Base-by-base conservation (phyloP, 2,329 filamentous ascomycete genomes). In the Fusarium temperatum region DNA sequence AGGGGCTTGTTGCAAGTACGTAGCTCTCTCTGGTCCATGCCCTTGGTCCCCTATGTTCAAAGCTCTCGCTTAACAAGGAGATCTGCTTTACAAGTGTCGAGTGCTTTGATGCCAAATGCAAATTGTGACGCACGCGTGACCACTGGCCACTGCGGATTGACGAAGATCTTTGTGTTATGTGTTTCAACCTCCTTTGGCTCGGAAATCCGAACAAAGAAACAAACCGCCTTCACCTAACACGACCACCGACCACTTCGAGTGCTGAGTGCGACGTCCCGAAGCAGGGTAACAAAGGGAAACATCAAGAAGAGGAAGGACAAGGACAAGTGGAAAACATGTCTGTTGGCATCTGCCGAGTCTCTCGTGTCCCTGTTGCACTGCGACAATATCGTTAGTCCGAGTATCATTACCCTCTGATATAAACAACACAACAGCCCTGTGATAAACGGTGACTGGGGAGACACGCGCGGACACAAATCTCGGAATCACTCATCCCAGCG, bases 81-180 rank as follows among this genome's bases (percentile, higher is more conserved):
- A 39, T 66, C 28, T 53, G 41, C 32, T 61, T 39, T 44, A 24
- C 30, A 51, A 68, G 59, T 56, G 57, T 60, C 51, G 60, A 51
- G 41, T 51, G 42, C 66, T 65, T 60, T 63, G 64, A 74, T 68
- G 61, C 63, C 75, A 76, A 76, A 68, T 73, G 68, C 68, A 77
- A 77, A 71, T 73, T 77, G 68, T 55, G 66, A 76, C 63, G 63
- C 66, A 61, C 74, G 73, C 72, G 68, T 77, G 73, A 77, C 64
- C 53, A 65, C 28, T 45, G 39, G 17, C 35, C 42, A 36, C 42
- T 58, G 42, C 32, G 56, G 56, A 47, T 58, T 51, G 42, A 63
- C 58, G 50, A 54, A 57, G 56, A 55, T 66, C 58, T 48, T 39
- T 63, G 62, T 62, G 69, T 66, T 57, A 30, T 50, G 56, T 72